Base-by-base conservation (phyloP, 805 yeast genomes). In the Priceomyces castillae region DNA sequence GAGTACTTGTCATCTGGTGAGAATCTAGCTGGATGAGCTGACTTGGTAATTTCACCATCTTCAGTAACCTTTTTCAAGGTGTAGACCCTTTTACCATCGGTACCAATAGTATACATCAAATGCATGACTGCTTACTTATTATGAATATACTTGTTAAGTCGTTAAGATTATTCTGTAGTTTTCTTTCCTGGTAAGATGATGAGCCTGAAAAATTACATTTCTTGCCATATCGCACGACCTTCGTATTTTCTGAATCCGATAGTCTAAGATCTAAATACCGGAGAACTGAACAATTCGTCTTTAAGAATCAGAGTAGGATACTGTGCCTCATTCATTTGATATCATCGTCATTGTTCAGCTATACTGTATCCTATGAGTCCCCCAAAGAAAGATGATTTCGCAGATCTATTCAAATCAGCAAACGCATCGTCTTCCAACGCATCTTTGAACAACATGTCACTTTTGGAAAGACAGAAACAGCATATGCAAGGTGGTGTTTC, bases 1-100 rank as follows among this genome's bases (percentile, higher is more conserved):
- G 99, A 94, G 77, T 89, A 92, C 74, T 94, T 94, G 80, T 94
- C 99, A 67, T 94, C 99, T 56, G 99, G 99, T 26, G 99, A 94
- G 70, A 94, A 94, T 73, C 99, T 85, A 42, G 99, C 99, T 50
- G 99, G 99, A 70, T 94, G 99, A 34, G 99, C 99, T 54, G 96
- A 86, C 76, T 90, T 89, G 64, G 99, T 95, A 75, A 92, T 90
- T 67, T 90, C 96, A 49, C 99, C 98, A 6, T 75, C 70, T 48
- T 77, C 90, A 44, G 95, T 84, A 57, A 64, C 52, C 75, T 94
- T 94, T 68, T 87, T 75, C 55, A 94, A 77, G 43, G 99, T 94
- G 80, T 94, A 94, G 59, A 86, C 69, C 71, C 99, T 86, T 79
- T 92, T 92, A 58, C 99, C 99, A 57, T 90, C 96, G 49, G 82